Conservation (phyloP, 2,329 filamentous ascomycete species). For the Podosphaera fusca region DNA sequence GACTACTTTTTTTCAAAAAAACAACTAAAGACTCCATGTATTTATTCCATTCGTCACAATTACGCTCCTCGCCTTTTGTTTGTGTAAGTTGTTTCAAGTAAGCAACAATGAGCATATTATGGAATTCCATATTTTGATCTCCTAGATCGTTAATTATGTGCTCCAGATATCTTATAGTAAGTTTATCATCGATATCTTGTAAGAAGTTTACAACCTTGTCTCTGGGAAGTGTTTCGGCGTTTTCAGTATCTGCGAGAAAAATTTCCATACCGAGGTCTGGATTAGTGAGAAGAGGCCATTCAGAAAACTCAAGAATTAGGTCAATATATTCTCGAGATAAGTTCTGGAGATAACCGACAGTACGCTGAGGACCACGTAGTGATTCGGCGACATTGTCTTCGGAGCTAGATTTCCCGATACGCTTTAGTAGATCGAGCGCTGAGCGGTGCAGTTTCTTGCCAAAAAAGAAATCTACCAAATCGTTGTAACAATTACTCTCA, state of each 20-base stretch:
- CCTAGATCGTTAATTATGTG: conserved; percentile 76
- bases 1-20: conserved; percentile 52
- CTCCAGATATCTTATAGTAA: conserved; percentile 69
- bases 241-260: conserved; percentile 81
- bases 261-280: conserved; percentile 70
- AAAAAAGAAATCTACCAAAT: conserved; percentile 92
- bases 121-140: conserved; percentile 65
- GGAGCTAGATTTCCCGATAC: conserved; percentile 44
- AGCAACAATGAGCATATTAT: conserved; percentile 60
- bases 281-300: conserved; percentile 59
- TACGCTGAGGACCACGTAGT: conserved; percentile 62
- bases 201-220: conserved; percentile 56
- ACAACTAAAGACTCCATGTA: conserved; percentile 44
- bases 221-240: conserved; percentile 72
- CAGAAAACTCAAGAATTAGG: conserved; percentile 72
- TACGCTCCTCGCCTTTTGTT: conserved; percentile 19
- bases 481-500: conserved; percentile 70
- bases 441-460: conserved; percentile 83
- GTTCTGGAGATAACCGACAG: conserved; percentile 73
- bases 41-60: conserved; percentile 27
- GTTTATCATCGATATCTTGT: conserved; percentile 37
- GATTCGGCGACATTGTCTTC: conserved; percentile 26
- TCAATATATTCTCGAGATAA: conserved; percentile 73
- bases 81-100: conserved; percentile 28
- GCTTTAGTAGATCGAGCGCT: conserved; percentile 58